Base-by-base conservation (phyloP, 495 filamentous ascomycete genomes). In the Opeltia flavorubescens region DNA sequence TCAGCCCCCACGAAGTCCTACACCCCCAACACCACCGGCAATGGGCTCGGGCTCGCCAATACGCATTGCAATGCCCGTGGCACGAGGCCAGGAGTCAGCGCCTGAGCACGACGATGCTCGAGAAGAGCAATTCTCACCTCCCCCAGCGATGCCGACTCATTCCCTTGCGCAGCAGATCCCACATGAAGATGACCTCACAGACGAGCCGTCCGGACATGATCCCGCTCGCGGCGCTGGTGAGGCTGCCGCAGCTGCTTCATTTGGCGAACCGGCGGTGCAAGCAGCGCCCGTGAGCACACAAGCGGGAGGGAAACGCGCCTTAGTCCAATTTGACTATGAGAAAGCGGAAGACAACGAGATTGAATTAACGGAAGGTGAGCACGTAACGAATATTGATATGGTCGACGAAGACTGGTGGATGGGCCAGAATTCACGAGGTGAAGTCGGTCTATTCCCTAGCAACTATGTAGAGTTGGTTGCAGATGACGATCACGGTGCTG, bases 371-470 rank as follows among this genome's bases (percentile, higher is more conserved):
- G 91, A 99, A 63, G 87, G 88, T 15, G 86, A 94, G 47, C 77
- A 80, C 54, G 81, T 99, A 29, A 89, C 80, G n/a, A 79, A 95
- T 51, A 94, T 99, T 57, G 87, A 99, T 38, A 93, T 94, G 86
- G 87, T 98, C 1, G 93, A 98, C 51, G 66, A 74, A 39, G 89
- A 96, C 59, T 99, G 91, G 91, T 99, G 91, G 91, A 80, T 91
- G 73, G 91, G 91, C 9, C 78, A 78, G 47, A 96, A 95, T 60
- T 57, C 66, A 5, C 68, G 63, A 42, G 93, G 91, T 47, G 84
- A 95, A 58, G 75, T 68, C 27, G 91, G 91, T 5, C 69, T 96
- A 25, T 99, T 99, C 69, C 91, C 91, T 0, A 89, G 85, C 61
- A 95, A 94, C 64, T 99, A 96, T 50, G 93, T 96, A 24, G 86